phyloP scores from a whole-genome alignment of 306 rosid species.

The Canavalia gladiata region DNA sequence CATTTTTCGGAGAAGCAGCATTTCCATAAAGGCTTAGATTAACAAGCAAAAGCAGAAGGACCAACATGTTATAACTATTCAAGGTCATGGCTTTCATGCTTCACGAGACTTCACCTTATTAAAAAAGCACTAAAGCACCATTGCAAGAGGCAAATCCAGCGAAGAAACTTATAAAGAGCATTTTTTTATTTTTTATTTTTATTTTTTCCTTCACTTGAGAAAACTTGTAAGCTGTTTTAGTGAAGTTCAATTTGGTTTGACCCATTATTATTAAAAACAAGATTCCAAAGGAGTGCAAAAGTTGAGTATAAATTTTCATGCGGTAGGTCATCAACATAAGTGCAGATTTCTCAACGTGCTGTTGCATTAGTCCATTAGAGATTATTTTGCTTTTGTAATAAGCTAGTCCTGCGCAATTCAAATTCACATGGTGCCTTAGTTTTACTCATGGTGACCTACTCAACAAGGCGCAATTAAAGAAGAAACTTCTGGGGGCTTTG shows the following conservation, averaged over 20 bases:
- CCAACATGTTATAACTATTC: conserved; percentile 42
- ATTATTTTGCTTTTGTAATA: conserved; percentile 39
- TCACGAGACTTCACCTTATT: conserved; percentile 12
- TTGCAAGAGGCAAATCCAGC: not conserved
- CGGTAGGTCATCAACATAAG: conserved; percentile 75
- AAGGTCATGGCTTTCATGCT: conserved; percentile 54
- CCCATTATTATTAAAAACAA: conserved; percentile 35
- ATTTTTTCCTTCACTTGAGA: not conserved
- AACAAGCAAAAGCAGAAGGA: conserved; percentile 46
- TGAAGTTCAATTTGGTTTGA: conserved; percentile 75
- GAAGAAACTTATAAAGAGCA: conserved; percentile 48
- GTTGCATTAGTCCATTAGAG: conserved; percentile 35
- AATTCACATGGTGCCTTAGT: conserved; percentile 16
- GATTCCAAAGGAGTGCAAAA: not conserved
- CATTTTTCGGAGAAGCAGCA: conserved; percentile 52
- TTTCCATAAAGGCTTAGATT: conserved; percentile 47
- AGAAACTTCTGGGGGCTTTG: conserved; percentile 37
- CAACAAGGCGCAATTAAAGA: conserved; percentile 34
- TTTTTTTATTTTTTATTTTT: not conserved
- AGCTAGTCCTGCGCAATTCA: conserved; percentile 40
- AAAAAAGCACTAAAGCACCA: conserved; percentile 37
- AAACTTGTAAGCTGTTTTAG: conserved; percentile 59
- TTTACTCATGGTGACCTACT: conserved; percentile 34
- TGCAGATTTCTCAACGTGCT: conserved; percentile 47
- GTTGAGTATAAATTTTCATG: conserved; percentile 48